Base-by-base conservation (phyloP, 2,329 filamentous ascomycete genomes). In the Tolypocladium pustulatum region DNA sequence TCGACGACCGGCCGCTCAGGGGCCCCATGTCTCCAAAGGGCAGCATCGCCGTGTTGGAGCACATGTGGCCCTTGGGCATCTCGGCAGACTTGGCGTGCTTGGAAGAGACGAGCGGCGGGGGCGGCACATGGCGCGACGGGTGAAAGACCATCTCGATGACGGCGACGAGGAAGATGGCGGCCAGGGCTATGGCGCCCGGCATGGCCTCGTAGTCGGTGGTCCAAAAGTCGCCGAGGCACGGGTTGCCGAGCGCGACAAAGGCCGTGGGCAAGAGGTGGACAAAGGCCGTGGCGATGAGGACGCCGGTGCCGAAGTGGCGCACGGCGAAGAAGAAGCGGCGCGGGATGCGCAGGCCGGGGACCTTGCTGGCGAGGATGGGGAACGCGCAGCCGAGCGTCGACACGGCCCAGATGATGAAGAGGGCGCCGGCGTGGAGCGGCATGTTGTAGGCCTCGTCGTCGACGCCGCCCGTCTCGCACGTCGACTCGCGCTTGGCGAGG, bases 161-260 rank as follows among this genome's bases (percentile, higher is more conserved):
- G 12, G 93, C 88, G 8, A 96, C 91, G 12, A 89, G 78, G 65
- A 95, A 81, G 41, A 91, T 89, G 34, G 88, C 86, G 13, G 85
- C 76, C 83, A 96, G 90, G 55, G 90, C 86, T 59, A 95, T 85
- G 56, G 91, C 81, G 4, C 91, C 90, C 0, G 90, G 85, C 75
- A 94, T 89, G 27, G 90, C 88, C 57, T 81, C 82, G 72, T 93
- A 96, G 34, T 83, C 81, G 51, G 85, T 66, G 66, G 83, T 91
- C 84, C 90, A 95, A 68, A 91, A 89, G 57, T 78, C 75, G 15
- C 87, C 86, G 1, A 96, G 81, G 67, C 86, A 89, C 13, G 83
- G 84, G 64, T 87, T 77, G 46, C 78, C 84, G 13, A 87, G 76
- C 9, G 83, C 84, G 57, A 76, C 68, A 63, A 89, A 89, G 6